Evolutionary conservation across 164 flowering plant species (phyloP).

Genomic region (grape (Vitis vinifera)): ASM3070453v1 NC_081812.1:19783001-19783500

Average conservation of each 20-base stretch:
- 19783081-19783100: constrained; percentile 15
- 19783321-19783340: constrained; percentile 20
- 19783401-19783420: constrained; percentile 32
- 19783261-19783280: constrained; percentile 32
- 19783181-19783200: constrained; percentile 39
- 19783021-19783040: constrained; percentile 35
- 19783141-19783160: constrained; percentile 29
- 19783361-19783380: constrained; percentile 34
- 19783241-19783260: constrained; percentile 16
- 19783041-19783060: constrained; percentile 26
- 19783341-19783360: constrained; percentile 30
- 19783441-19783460: constrained; percentile 35
- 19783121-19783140: constrained; percentile 21
- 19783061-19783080: constrained; percentile 21
- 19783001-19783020: constrained; percentile 36
- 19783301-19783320: constrained; percentile 27
- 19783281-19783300: constrained; percentile 41
- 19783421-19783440: constrained; percentile 11
- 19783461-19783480: constrained; percentile 31
- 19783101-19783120: constrained; percentile 32
- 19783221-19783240: constrained; percentile 28
- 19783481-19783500: constrained; percentile 1
- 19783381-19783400: constrained; percentile 25
- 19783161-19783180: constrained; percentile 20
- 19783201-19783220: constrained; percentile 35